A percentile compares a stretch with the other conserved stretches of the same genome.
Conservation (phyloP, 2,329 filamentous ascomycete genomes). For the Penicillium sclerotigenum region DNA sequence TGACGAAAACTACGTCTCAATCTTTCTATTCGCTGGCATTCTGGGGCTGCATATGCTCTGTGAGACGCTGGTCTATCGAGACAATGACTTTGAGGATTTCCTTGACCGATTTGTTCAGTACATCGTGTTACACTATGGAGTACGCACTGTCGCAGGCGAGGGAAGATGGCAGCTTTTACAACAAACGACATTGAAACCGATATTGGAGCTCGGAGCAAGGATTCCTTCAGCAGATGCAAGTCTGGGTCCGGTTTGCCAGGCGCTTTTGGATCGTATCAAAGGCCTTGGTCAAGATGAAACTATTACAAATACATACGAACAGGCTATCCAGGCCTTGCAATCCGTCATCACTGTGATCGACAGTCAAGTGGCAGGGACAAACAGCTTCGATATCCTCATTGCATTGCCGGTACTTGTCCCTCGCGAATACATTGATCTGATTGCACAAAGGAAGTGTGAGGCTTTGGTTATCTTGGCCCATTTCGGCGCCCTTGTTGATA, state of each 20-base stretch:
- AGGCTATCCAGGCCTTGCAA: conserved; percentile 11
- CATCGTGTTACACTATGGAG: conserved; percentile 27
- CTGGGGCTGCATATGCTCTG: conserved; percentile 45
- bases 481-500: conserved; percentile 39
- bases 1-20: conserved; percentile 17
- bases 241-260: conserved; percentile 3
- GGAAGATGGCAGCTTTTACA: conserved; percentile 15
- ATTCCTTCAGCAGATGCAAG: conserved; percentile 1
- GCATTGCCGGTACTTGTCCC: conserved; percentile 32
- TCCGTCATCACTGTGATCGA: conserved; percentile 1
- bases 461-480: conserved; percentile 41
- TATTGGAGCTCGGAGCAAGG: neutral
- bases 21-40: conserved; percentile 23
- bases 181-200: conserved; percentile 11
- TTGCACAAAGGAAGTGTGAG: conserved; percentile 34
- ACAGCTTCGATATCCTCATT: neutral
- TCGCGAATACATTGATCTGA: conserved; percentile 28
- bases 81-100: conserved; percentile 37
- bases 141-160: conserved; percentile 16
- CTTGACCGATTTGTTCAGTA: conserved; percentile 27
- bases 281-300: conserved; percentile 1
- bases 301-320: conserved; percentile 2
- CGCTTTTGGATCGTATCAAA: conserved; percentile 10
- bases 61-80: conserved; percentile 46
- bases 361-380: neutral